These are phyloP conservation scores for Cordyceps cateniannulata DNA, from an alignment of 2,329 filamentous ascomycete genomes.

Conservation along the genomic window DNA sequence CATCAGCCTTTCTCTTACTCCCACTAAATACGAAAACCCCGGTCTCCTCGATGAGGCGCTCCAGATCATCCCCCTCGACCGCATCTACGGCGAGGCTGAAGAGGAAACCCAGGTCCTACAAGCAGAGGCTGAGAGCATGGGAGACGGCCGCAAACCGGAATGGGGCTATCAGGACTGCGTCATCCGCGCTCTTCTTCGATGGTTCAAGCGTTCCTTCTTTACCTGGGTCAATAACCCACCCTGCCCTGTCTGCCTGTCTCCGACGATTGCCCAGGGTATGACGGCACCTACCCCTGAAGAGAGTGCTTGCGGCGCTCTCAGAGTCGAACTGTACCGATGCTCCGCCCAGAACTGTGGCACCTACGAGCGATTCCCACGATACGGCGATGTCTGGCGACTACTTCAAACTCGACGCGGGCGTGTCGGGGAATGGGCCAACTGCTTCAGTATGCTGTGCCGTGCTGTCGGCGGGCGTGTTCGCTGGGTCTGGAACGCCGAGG, in stretches of 20 bases:
- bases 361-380: slow-evolving; percentile 86
- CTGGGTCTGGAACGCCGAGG: slow-evolving; percentile 98
- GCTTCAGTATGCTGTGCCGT: slow-evolving; percentile 96
- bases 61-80: slow-evolving; percentile 76
- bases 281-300: slow-evolving; percentile 83
- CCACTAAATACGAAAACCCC: slow-evolving; percentile 93
- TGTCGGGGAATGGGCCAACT: slow-evolving; percentile 95
- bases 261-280: slow-evolving; percentile 77
- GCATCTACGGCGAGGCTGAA: slow-evolving; percentile 89
- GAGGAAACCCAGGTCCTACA: slow-evolving; percentile 85
- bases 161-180: slow-evolving; percentile 99
- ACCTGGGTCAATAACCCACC: slow-evolving; percentile 94
- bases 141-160: slow-evolving; percentile 69
- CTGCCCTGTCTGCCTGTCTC: slow-evolving; percentile 73
- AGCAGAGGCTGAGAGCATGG: slow-evolving; percentile 83
- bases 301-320: slow-evolving; percentile 75
- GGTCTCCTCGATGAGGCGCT: slow-evolving; percentile 89
- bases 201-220: slow-evolving; percentile 96
- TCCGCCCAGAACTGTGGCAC: slow-evolving; percentile 67
- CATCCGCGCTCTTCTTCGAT: slow-evolving; percentile 76
- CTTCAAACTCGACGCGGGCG: slow-evolving; percentile 81
- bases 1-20: slow-evolving; percentile 78
- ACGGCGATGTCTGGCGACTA: slow-evolving; percentile 90
- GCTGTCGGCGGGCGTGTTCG: slow-evolving; percentile 85
- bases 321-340: slow-evolving; percentile 88